These are phyloP conservation scores for Aaosphaeria arxii DNA, from an alignment of 2,329 filamentous ascomycete species.

Conservation along the genomic window DNA sequence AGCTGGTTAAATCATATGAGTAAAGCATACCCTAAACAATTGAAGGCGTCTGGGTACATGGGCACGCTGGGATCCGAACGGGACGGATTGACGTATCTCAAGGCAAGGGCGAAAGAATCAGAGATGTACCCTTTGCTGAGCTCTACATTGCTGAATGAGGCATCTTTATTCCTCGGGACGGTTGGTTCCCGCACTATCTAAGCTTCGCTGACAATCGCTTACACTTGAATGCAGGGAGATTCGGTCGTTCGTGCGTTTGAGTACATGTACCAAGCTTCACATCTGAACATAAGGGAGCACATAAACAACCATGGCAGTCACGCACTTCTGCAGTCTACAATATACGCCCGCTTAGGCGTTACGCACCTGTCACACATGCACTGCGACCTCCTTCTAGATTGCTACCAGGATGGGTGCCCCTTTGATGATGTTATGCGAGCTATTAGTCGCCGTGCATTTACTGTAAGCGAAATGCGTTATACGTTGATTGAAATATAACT, in stretches of 20 bases:
- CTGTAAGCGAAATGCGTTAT: slow-evolving; percentile 35
- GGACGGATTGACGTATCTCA: slow-evolving; percentile 79
- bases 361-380: slow-evolving; percentile 57
- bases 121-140: slow-evolving; percentile 84
- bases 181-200: slow-evolving; percentile 48
- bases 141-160: slow-evolving; percentile 80
- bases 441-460: slow-evolving; percentile 66
- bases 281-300: slow-evolving; percentile 75
- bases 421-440: slow-evolving; percentile 79
- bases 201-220: neutral
- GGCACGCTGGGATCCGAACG: slow-evolving; percentile 75
- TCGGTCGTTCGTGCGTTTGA: slow-evolving; percentile 65
- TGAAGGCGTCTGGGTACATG: slow-evolving; percentile 66
- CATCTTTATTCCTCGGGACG: slow-evolving; percentile 71
- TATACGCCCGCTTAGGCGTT: slow-evolving; percentile 73
- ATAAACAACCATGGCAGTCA: slow-evolving; percentile 73
- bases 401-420: slow-evolving; percentile 61
- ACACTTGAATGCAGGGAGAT: slow-evolving; percentile 47
- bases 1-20: slow-evolving; percentile 96
- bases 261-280: slow-evolving; percentile 75
- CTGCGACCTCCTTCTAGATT: slow-evolving; percentile 73
- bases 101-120: slow-evolving; percentile 79
- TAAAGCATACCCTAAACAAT: slow-evolving; percentile 76
- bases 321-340: slow-evolving; percentile 66
- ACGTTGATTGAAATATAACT: too few relatives aligned